Conservation (phyloP, 31 red algal genomes). For the Porphyra umbilicalis region DNA sequence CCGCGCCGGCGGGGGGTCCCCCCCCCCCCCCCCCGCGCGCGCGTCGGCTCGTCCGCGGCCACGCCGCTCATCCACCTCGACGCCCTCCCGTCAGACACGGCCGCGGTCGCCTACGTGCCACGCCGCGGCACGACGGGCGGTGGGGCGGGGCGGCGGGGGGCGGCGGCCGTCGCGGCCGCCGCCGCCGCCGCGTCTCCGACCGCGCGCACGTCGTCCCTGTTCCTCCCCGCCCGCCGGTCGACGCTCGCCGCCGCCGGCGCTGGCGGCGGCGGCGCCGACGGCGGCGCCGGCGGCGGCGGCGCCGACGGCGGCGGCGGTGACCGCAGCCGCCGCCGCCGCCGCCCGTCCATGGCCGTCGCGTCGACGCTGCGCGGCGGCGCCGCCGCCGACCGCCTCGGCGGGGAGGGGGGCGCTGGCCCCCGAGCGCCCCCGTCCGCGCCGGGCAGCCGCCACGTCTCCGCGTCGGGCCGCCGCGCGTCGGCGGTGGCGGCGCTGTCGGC, state of each 20-base stretch:
- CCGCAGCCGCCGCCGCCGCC: background rate
- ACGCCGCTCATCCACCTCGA: too few relatives aligned
- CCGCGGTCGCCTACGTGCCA: too few relatives aligned
- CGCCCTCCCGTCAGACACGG: too few relatives aligned
- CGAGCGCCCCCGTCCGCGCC: background rate
- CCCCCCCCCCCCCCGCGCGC: too few relatives aligned
- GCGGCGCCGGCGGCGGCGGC: background rate
- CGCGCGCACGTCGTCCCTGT: background rate
- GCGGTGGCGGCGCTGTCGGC: background rate
- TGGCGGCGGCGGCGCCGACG: background rate
- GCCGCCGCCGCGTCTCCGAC: too few relatives aligned
- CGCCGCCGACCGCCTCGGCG: background rate
- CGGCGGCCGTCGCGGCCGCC: too few relatives aligned
- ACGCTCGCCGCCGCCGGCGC: background rate
- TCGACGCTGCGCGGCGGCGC: background rate
- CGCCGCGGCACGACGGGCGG: too few relatives aligned
- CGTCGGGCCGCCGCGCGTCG: background rate
- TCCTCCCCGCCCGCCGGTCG: background rate
- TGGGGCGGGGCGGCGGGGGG: too few relatives aligned
- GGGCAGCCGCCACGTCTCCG: background rate
- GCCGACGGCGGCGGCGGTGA: background rate
- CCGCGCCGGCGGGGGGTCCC: too few relatives aligned
- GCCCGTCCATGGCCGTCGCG: background rate
- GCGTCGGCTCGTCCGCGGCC: too few relatives aligned
- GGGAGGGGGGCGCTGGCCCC: too few relatives aligned